Percentiles rank a stretch among this genome's conserved stretches.
Conservation (phyloP, 306 rosid genomes). For the Rosa lucieae region DNA sequence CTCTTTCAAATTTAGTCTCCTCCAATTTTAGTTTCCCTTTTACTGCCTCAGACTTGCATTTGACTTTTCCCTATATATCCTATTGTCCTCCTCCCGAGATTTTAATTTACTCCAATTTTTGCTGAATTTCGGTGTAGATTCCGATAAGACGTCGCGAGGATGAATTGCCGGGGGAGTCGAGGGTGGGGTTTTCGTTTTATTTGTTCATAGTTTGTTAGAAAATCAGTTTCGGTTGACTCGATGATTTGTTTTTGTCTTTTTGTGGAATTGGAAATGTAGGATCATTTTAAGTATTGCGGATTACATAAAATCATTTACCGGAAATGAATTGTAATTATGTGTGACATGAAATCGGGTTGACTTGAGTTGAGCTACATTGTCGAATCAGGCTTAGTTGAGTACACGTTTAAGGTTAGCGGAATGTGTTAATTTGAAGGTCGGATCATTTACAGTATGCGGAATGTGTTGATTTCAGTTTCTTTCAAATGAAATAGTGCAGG, state of each 20-base stretch:
- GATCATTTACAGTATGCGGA: no score
- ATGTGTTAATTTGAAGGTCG: background rate
- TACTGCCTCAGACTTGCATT: slow-evolving; percentile 21
- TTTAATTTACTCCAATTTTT: slow-evolving; percentile 8
- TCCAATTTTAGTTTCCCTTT: slow-evolving; percentile 16
- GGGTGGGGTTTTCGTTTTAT: slow-evolving; percentile 33
- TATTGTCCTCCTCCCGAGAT: slow-evolving; percentile 14
- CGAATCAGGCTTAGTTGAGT: background rate
- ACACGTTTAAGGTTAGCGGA: background rate
- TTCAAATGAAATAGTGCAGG: slow-evolving; percentile 35
- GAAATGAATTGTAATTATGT: background rate
- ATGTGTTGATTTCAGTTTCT: background rate
- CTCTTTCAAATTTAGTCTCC: background rate
- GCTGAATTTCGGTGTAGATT: slow-evolving; percentile 42
- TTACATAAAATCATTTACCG: background rate
- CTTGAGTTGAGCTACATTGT: slow-evolving; percentile 11
- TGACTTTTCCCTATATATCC: slow-evolving; percentile 18
- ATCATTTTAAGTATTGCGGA: background rate
- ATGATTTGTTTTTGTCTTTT: background rate
- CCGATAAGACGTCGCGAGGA: slow-evolving; percentile 45
- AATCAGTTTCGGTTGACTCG: background rate
- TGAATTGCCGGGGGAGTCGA: slow-evolving; percentile 45
- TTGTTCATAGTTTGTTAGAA: background rate
- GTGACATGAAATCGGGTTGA: background rate
- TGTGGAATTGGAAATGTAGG: slow-evolving; percentile 11